Conservation (phyloP, 805 yeast genomes). For the Isabelozyma pseudorhagii region DNA sequence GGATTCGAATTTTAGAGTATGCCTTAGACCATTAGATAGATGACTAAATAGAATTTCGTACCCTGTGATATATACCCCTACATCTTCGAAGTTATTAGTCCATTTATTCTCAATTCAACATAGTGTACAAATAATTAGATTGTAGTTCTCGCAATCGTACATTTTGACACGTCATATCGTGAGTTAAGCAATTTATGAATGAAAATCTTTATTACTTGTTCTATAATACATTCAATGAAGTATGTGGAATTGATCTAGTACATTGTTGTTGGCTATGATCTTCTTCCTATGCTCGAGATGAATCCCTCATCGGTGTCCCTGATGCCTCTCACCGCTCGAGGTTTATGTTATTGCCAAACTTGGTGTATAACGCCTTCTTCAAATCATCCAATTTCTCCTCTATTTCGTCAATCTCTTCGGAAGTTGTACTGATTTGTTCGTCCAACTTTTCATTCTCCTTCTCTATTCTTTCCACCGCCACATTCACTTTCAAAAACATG, state of each 20-base stretch:
- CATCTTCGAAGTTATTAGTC: too few relatives aligned
- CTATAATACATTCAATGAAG: too few relatives aligned
- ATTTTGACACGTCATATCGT: too few relatives aligned
- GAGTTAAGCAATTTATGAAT: too few relatives aligned
- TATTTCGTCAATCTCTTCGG: slow-evolving; percentile 46
- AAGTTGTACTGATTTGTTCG: slow-evolving; percentile 43
- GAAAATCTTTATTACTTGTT: too few relatives aligned
- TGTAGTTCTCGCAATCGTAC: too few relatives aligned
- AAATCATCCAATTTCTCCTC: slow-evolving; percentile 56
- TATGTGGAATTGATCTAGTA: too few relatives aligned
- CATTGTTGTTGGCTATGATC: neutral
- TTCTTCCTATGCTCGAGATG: neutral
- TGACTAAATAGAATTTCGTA: too few relatives aligned
- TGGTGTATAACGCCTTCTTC: slow-evolving; percentile 76
- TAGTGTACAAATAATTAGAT: too few relatives aligned
- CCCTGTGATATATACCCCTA: too few relatives aligned
- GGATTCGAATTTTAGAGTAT: slow-evolving; percentile 8
- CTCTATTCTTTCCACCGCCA: slow-evolving; percentile 69
- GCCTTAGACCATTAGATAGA: neutral
- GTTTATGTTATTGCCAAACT: slow-evolving; percentile 86
- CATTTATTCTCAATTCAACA: too few relatives aligned
- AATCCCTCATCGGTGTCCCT: too few relatives aligned
- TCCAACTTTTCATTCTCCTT: slow-evolving; percentile 54
- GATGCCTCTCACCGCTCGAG: slow-evolving; percentile 51
- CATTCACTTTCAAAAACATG: slow-evolving; percentile 61